A percentile compares a stretch with the other conserved stretches of the same genome.
Evolutionary conservation across 169 alveolate species (phyloP).

Genomic region (Plasmodium gonderi): DNA sequence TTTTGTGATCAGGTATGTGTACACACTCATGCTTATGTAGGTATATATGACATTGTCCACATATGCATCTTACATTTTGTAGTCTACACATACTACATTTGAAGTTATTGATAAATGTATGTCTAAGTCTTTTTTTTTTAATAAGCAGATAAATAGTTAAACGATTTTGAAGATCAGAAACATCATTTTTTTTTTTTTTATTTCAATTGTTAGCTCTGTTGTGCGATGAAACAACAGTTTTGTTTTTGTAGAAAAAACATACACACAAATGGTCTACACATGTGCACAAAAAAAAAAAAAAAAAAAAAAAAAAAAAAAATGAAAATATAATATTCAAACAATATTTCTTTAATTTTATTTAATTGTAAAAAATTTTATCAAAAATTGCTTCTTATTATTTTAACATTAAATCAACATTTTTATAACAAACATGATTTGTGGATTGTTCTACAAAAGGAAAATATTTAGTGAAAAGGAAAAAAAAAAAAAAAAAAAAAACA

Average conservation of each 20-base stretch:
- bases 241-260: not conserved
- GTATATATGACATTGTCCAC: not conserved
- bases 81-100: not conserved
- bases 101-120: not conserved
- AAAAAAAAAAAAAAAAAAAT: not conserved
- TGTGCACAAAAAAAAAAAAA: not conserved
- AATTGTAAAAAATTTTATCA: conserved; percentile 9
- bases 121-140: not conserved
- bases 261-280: not conserved
- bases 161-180: conserved; percentile 3
- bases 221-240: conserved; percentile 18
- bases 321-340: not conserved
- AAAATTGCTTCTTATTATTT: not conserved
- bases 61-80: not conserved
- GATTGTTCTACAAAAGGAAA: conserved; percentile 12
- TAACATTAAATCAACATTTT: not conserved
- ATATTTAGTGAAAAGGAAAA: no score
- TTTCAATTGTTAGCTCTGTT: not conserved
- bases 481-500: conserved; percentile 15
- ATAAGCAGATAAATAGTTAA: conserved; percentile 32
- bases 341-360: not conserved
- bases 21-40: not conserved
- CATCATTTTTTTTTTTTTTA: not conserved
- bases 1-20: not conserved
- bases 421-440: not conserved